Conservation (phyloP, 805 yeast genomes). For the Wickerhamomyces ciferrii region DNA sequence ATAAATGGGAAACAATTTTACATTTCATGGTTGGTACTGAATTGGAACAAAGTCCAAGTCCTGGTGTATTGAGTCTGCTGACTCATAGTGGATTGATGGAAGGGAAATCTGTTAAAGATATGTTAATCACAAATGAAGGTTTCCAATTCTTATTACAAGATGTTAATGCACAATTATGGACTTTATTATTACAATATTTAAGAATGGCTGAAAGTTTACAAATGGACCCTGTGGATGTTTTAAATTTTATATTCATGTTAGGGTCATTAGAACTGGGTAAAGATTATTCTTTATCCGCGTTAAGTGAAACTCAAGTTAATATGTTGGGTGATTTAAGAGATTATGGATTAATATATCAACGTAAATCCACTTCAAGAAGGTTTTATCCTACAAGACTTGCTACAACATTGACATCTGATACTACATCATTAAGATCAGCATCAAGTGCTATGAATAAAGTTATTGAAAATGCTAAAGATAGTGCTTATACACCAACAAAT, state of each 20-base stretch:
- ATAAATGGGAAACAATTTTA: constrained; percentile 90
- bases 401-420: constrained; percentile 83
- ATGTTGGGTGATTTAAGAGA: constrained; percentile 89
- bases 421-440: constrained; percentile 65
- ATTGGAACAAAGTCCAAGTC: constrained; percentile 60
- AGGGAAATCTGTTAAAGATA: constrained; percentile 34
- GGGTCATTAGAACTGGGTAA: constrained; percentile 91
- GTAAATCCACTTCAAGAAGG: constrained; percentile 47
- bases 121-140: constrained; percentile 83
- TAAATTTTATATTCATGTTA: constrained; percentile 87
- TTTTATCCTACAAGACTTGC: constrained; percentile 92
- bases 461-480: constrained; percentile 30
- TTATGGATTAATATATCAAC: constrained; percentile 82
- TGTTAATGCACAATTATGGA: constrained; percentile 93
- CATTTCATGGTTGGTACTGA: constrained; percentile 98
- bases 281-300: constrained; percentile 65
- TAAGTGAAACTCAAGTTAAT: constrained; percentile 74
- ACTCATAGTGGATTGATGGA: constrained; percentile 88
- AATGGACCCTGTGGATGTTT: constrained; percentile 95
- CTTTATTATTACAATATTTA: constrained; percentile 79
- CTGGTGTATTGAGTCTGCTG: constrained; percentile 74
- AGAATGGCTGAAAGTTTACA: constrained; percentile 77
- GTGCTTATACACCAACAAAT: constrained; percentile 7
- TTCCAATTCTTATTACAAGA: constrained; percentile 93
- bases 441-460: constrained; percentile 73